phyloP scores from a whole-genome alignment of 768 basidiomycete species.

The Leccinum pellstonianum region DNA sequence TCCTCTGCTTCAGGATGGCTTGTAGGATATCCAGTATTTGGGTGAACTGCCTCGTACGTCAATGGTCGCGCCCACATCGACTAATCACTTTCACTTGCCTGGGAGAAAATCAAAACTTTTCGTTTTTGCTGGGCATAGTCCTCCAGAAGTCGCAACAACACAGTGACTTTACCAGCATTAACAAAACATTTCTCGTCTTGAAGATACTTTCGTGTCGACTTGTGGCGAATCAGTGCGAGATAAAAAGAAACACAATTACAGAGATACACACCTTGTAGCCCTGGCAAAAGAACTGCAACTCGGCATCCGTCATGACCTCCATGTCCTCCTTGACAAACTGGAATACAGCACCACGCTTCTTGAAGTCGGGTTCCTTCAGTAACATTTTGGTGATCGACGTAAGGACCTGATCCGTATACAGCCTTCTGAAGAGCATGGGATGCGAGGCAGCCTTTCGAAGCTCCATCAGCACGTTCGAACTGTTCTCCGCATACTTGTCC shows the following conservation, averaged over 20 bases:
- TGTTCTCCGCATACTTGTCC: constrained; percentile 78
- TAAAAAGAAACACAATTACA: not conserved
- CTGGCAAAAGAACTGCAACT: constrained; percentile 82
- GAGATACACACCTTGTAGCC: constrained; percentile 68
- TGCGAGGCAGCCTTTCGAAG: constrained; percentile 94
- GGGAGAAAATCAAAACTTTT: constrained; percentile 91
- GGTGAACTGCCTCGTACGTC: constrained; percentile 64
- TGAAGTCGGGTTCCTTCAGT: constrained; percentile 90
- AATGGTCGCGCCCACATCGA: not conserved
- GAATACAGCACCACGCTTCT: constrained; percentile 73
- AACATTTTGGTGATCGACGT: constrained; percentile 75
- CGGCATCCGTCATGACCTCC: constrained; percentile 97
- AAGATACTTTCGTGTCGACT: constrained; percentile 74
- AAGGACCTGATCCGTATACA: constrained; percentile 76
- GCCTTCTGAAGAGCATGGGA: constrained; percentile 91
- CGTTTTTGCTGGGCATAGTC: constrained; percentile 66
- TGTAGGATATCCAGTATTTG: constrained; percentile 94
- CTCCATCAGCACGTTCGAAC: constrained; percentile 95
- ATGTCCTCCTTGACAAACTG: constrained; percentile 95
- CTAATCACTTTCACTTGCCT: constrained; percentile 51
- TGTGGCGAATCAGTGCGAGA: constrained; percentile 10
- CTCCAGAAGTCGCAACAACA: constrained; percentile 68
- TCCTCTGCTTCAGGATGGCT: constrained; percentile 68
- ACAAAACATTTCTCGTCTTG: constrained; percentile 75
- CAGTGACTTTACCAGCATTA: constrained; percentile 84